Conservation (phyloP, 1,284 basidiomycete genomes). For the Melampsora larici-populina region DNA sequence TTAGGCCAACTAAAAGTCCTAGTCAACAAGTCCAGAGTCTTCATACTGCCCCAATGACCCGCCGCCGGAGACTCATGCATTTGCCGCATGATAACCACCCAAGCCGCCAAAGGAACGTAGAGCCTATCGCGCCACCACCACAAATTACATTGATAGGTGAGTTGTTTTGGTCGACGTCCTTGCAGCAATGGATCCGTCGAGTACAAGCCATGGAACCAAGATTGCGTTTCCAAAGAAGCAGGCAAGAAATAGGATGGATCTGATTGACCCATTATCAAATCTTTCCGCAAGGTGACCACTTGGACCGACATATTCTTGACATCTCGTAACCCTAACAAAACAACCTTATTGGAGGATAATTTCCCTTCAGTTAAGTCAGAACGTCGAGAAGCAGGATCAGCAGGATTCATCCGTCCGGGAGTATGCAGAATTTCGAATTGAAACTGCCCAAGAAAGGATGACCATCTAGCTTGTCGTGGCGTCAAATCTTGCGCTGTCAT, state of each 20-base stretch:
- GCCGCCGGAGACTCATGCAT: background rate
- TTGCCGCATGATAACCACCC: background rate
- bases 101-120: background rate
- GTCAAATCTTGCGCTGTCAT: too few species aligned
- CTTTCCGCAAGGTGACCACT: background rate
- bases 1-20: constrained; percentile 22
- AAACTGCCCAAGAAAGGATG: too few species aligned
- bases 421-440: constrained; percentile 13
- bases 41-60: background rate
- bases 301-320: background rate
- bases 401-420: background rate
- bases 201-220: too few species aligned
- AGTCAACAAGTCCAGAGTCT: background rate
- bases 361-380: constrained; percentile 4
- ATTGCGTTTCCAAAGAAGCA: background rate
- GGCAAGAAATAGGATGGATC: background rate
- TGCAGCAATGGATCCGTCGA: background rate
- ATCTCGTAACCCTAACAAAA: too few species aligned
- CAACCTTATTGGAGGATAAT: background rate
- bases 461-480: too few species aligned
- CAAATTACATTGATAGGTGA: background rate
- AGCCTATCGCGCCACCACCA: background rate
- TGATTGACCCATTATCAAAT: background rate
- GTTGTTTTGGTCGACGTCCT: background rate
- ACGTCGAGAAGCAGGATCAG: constrained; percentile 12